A percentile compares a stretch with the other conserved stretches of the same genome.
Conservation (phyloP, 78 protist species). For the Dictyostelium citrinum region DNA sequence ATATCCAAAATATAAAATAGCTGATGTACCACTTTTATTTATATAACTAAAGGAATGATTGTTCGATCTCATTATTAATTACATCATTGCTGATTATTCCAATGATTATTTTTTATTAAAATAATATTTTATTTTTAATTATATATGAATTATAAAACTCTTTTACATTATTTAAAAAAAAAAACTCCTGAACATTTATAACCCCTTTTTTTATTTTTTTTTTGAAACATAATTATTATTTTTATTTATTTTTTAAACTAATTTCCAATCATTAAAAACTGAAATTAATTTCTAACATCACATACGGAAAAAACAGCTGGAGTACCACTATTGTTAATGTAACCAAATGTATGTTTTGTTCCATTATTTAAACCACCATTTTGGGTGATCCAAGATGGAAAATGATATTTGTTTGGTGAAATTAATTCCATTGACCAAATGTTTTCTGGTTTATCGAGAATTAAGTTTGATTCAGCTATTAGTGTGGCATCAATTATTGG, state of each 20-base stretch:
- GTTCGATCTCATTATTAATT: too few species aligned
- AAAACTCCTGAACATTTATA: too few species aligned
- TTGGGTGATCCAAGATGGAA: background rate
- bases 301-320: background rate
- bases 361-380: background rate
- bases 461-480: background rate
- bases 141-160: too few species aligned
- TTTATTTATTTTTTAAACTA: too few species aligned
- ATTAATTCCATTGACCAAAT: background rate
- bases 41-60: background rate
- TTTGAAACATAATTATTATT: too few species aligned
- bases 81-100: too few species aligned
- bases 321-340: background rate
- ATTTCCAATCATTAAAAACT: too few species aligned
- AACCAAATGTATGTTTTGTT: background rate
- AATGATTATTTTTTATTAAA: too few species aligned
- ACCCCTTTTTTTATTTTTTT: too few species aligned
- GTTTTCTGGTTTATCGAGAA: background rate
- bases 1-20: background rate
- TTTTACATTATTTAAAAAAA: too few species aligned
- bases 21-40: background rate
- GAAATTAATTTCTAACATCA: background rate
- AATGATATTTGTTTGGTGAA: background rate
- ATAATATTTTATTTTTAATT: too few species aligned
- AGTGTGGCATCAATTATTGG: background rate